Evolutionary conservation across 179 eudicot genomes (phyloP).

Genomic region (Spinacia oleracea): DNA sequence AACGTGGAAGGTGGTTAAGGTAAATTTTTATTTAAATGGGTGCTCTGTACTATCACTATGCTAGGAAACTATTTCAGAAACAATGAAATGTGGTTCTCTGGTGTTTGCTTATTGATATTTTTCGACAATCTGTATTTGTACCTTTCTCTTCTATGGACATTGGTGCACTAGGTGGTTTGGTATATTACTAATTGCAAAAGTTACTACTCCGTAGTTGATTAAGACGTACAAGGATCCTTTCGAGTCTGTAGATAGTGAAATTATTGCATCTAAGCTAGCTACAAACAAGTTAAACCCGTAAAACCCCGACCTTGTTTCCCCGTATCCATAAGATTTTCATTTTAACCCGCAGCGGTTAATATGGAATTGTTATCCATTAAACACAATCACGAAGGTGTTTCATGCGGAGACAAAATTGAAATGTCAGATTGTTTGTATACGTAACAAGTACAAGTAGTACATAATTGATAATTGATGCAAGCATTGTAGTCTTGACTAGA

Average conservation of each 20-base stretch:
- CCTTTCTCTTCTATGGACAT: background rate
- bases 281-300: no score
- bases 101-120: background rate
- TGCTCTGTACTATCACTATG: background rate
- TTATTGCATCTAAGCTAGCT: no score
- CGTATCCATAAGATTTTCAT: no score
- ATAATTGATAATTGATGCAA: constrained; percentile 17
- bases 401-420: background rate
- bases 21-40: no score
- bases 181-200: no score
- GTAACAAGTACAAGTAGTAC: no score
- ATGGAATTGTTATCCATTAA: background rate
- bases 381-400: background rate
- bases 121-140: background rate
- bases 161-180: background rate
- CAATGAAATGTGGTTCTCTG: background rate
- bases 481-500: constrained; percentile 26
- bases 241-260: no score
- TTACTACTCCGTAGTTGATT: no score
- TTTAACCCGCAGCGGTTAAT: no score
- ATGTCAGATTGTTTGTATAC: background rate
- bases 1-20: no score
- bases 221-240: no score
- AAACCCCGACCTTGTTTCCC: no score
- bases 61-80: background rate